Evolutionary conservation across 768 basidiomycete genomes (phyloP).

Genomic region (Agrocybe chaxingu): DNA sequence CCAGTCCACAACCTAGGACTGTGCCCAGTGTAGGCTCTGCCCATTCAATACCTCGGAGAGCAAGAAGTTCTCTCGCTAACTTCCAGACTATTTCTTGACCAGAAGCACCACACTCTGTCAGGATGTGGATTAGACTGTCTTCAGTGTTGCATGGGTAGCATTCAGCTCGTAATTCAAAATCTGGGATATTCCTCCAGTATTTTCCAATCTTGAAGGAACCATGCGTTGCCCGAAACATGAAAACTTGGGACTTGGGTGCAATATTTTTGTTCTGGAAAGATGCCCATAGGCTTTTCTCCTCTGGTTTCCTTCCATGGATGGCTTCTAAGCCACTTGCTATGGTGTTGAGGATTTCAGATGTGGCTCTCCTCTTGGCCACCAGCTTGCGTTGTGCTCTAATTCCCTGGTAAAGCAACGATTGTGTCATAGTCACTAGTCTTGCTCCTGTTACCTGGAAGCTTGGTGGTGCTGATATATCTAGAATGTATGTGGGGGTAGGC

Average conservation of each 20-base stretch:
- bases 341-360: no score
- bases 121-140: constrained; percentile 26
- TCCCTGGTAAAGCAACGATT: no score
- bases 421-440: no score
- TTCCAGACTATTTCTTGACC: constrained; percentile 22
- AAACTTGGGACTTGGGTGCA: constrained; percentile 1
- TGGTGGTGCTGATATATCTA: no score
- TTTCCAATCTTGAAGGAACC: constrained; percentile 17
- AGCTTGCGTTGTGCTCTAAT: no score
- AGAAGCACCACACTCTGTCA: constrained; percentile 19
- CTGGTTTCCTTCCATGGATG: no score
- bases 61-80: constrained; percentile 16
- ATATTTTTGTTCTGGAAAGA: no score
- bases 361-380: no score
- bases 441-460: no score
- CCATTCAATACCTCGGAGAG: constrained; percentile 1
- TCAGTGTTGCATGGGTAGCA: constrained; percentile 12
- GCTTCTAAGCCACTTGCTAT: no score
- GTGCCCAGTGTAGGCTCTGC: constrained; percentile 8
- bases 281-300: no score
- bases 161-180: neutral
- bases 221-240: constrained; percentile 21
- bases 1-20: constrained; percentile 16
- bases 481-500: no score
- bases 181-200: constrained; percentile 20